A percentile compares a stretch with the other conserved stretches of the same genome.
phyloP scores from a whole-genome alignment of 1,284 basidiomycete species.

The Leccinum brunneo-olivaceum region DNA sequence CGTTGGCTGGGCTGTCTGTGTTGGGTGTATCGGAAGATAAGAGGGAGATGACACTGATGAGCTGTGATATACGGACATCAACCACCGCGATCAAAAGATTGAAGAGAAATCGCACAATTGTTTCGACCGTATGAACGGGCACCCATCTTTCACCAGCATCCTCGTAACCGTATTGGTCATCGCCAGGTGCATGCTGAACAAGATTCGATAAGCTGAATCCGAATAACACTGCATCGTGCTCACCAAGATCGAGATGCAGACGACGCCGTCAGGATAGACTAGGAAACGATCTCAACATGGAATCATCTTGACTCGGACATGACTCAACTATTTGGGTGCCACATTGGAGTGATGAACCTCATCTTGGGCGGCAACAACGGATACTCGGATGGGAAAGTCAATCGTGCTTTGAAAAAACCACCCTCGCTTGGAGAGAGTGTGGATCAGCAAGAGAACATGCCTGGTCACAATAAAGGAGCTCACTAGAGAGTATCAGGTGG shows the following conservation, averaged over 20 bases:
- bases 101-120: constrained; percentile 71
- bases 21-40: constrained; percentile 91
- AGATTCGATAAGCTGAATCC: constrained; percentile 4
- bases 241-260: constrained; percentile 96
- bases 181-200: constrained; percentile 86
- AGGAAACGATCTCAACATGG: constrained; percentile 10
- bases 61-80: constrained; percentile 42
- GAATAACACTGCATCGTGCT: constrained; percentile 25
- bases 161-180: constrained; percentile 98
- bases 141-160: constrained; percentile 97
- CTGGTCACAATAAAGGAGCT: constrained; percentile 29
- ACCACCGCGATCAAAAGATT: background rate
- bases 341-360: constrained; percentile 94
- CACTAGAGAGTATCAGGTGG: constrained; percentile 88
- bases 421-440: constrained; percentile 65
- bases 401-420: constrained; percentile 83
- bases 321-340: constrained; percentile 93
- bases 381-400: constrained; percentile 87
- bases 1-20: constrained; percentile 93
- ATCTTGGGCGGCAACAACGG: constrained; percentile 93
- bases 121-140: constrained; percentile 95
- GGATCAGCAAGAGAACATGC: constrained; percentile 5
- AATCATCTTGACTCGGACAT: background rate
- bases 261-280: constrained; percentile 88
- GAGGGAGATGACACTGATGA: constrained; percentile 93